phyloP scores from a whole-genome alignment of 352 stramenopile genomes.

The Phytophthora rubi region DNA sequence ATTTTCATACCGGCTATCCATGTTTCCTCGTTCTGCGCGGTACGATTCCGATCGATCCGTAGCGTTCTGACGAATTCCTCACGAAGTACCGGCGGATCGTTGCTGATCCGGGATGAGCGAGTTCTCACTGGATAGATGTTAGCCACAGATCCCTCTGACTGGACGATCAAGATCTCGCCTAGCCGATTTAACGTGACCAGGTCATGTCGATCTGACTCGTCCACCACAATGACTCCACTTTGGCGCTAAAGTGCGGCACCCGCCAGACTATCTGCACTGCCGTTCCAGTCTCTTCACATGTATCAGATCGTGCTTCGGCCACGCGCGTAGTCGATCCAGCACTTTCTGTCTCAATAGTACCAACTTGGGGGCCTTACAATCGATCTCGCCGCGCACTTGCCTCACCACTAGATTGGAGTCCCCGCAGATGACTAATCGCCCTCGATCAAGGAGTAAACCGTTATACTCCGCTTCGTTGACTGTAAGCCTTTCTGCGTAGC shows the following conservation, averaged over 20 bases:
- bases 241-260: conserved; percentile 1
- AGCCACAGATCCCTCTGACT: background rate
- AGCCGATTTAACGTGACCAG: conserved; percentile 8
- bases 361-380: conserved; percentile 10
- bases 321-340: background rate
- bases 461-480: conserved; percentile 9
- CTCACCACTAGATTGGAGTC: conserved; percentile 9
- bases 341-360: background rate
- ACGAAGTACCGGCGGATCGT: background rate
- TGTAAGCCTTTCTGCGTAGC: background rate
- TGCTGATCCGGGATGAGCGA: background rate
- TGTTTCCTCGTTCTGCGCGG: conserved; percentile 6
- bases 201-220: background rate
- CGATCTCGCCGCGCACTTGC: conserved; percentile 11
- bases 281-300: conserved; percentile 14
- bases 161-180: background rate
- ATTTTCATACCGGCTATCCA: conserved; percentile 2
- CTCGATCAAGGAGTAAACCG: background rate
- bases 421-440: conserved; percentile 4
- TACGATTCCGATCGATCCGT: background rate
- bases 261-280: background rate
- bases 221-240: background rate
- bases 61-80: background rate
- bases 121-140: background rate
- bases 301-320: background rate